Evolutionary conservation across 1,139 yeast species (phyloP), one percentile per base, ranked within the genome.

Genomic region (Kluyveromyces marxianus): DNA sequence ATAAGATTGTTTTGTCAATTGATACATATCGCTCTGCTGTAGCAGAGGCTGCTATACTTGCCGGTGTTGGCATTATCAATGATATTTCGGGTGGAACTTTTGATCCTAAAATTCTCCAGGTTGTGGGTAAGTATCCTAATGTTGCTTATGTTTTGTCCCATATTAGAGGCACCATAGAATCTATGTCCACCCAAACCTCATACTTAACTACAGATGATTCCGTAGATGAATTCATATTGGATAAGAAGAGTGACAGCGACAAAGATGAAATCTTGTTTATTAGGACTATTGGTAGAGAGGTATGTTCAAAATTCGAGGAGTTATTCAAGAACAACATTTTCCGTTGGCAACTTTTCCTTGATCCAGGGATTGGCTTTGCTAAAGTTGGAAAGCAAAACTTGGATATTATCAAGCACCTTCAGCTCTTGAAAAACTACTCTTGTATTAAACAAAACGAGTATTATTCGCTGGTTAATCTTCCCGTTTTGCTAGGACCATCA

Each of bases 311-410:
- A 48, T 72, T 87, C 35, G 55, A 65, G 1, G 72, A 69, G 45
- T 95, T 96, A 7, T 68, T 77, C 42, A 60, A 57, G 0, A 68
- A 67, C 0, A 96, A 96, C 1, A 78, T 92, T 1, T 72, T 73
- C 48, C 79, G 94, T 62, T 92, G 97, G 96, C 97, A 92, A 65
- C 69, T 92, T 2, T 80, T 94, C 21, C 61, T 89, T 8, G 99
- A 92, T 63, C 98, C 99, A 0, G 98, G 98, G 1, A 68, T 92
- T 44, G 98, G 98, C 1, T 92, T 92, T 67, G 97, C 97, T 25
- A 92, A 92, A 62, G 74, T 73, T 45, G 58, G 75, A 39, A 55
- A 64, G 7, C 96, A 90, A 58, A 92, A 90, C 62, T 56, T 90
- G 39, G 72, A 75, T 8, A 56, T 89, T 1, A 71, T 92, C 29